Evolutionary conservation across 352 stramenopile genomes (phyloP).

Genomic region (Phytophthora quininea): DNA sequence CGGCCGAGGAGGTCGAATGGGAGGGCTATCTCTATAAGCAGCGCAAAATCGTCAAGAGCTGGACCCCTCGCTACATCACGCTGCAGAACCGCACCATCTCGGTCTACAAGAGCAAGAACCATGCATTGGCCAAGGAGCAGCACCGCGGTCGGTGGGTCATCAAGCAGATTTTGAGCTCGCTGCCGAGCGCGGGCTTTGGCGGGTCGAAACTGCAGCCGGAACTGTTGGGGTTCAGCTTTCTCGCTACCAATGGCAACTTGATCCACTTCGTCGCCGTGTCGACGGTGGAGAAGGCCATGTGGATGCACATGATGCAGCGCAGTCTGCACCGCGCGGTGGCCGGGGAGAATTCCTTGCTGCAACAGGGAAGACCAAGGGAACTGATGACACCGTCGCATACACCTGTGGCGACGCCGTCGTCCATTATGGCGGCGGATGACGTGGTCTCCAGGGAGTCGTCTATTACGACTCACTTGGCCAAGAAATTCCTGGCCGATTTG

Average conservation of each 20-base stretch:
- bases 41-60: constrained; percentile 90
- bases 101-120: constrained; percentile 89
- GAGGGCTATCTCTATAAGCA: constrained; percentile 91
- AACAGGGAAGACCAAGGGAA: constrained; percentile 42
- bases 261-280: constrained; percentile 87
- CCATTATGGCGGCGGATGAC: constrained; percentile 44
- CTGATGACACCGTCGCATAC: constrained; percentile 16
- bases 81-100: constrained; percentile 81
- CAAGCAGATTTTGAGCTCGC: constrained; percentile 78
- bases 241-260: constrained; percentile 83
- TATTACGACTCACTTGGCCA: constrained; percentile 69
- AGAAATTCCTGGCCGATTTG: constrained; percentile 76
- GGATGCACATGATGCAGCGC: constrained; percentile 82
- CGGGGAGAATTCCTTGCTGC: constrained; percentile 51
- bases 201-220: constrained; percentile 81
- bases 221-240: constrained; percentile 81
- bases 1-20: constrained; percentile 86
- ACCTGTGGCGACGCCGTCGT: constrained; percentile 26
- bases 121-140: constrained; percentile 82
- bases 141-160: constrained; percentile 82
- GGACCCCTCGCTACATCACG: constrained; percentile 88
- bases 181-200: constrained; percentile 80
- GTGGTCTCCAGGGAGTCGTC: constrained; percentile 60
- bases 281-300: constrained; percentile 79
- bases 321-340: constrained; percentile 56